These are phyloP conservation scores for Botrytis pseudocinerea DNA, from an alignment of 2,329 filamentous ascomycete genomes.

Conservation along the genomic window DNA sequence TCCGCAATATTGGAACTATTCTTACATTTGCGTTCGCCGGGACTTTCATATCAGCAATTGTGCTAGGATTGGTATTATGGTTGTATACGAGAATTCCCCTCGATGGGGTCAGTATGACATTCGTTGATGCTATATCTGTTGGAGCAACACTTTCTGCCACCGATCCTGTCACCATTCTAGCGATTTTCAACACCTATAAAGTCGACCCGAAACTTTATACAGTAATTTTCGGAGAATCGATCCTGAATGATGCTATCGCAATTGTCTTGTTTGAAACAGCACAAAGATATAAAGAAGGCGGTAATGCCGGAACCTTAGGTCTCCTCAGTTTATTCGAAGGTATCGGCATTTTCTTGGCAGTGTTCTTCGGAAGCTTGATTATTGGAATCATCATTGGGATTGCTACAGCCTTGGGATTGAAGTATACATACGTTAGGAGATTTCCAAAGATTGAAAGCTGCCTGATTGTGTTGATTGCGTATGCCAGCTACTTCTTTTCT, in stretches of 20 bases:
- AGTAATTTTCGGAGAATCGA: conserved; percentile 97
- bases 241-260: conserved; percentile 95
- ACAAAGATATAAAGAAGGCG: conserved; percentile 82
- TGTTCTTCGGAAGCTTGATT: conserved; percentile 91
- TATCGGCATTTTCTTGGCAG: conserved; percentile 89
- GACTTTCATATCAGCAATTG: conserved; percentile 95
- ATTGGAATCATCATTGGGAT: conserved; percentile 89
- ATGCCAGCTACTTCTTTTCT: conserved; percentile 96
- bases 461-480: conserved; percentile 88
- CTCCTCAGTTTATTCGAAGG: conserved; percentile 85
- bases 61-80: conserved; percentile 85
- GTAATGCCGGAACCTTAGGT: conserved; percentile 67
- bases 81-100: conserved; percentile 85
- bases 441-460: conserved; percentile 98
- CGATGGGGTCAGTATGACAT: conserved; percentile 81
- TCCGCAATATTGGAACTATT: conserved; percentile 95
- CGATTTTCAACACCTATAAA: conserved; percentile 99
- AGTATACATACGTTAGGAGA: conserved; percentile 89
- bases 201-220: conserved; percentile 98
- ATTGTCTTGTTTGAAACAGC: conserved; percentile 99
- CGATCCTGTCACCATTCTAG: conserved; percentile 94
- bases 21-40: conserved; percentile 96
- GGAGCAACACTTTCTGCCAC: conserved; percentile 95
- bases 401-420: conserved; percentile 80
- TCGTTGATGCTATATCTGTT: conserved; percentile 94